These are phyloP conservation scores for Chenopodium suecicum DNA, from an alignment of 148 eudicot species.

Conservation along the genomic window DNA sequence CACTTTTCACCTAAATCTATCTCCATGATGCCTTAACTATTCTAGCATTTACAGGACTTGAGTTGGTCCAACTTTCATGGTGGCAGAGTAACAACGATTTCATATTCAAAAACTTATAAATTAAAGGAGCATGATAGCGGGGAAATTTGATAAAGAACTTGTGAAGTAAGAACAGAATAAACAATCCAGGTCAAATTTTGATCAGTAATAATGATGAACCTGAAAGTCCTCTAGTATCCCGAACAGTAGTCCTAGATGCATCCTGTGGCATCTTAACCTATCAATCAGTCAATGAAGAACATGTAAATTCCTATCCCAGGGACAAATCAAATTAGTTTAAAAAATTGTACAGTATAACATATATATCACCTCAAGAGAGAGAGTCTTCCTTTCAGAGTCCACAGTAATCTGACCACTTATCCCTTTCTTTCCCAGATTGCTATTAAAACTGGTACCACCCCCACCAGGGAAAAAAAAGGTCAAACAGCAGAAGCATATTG, in stretches of 20 bases:
- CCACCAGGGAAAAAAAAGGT: slow-evolving; percentile 3
- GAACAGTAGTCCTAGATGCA: slow-evolving; percentile 74
- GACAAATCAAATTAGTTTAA: not conserved
- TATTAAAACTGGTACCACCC: slow-evolving; percentile 61
- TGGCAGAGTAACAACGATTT: not conserved
- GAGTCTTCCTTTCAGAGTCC: slow-evolving; percentile 67
- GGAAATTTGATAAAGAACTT: not conserved
- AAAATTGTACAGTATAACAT: not conserved
- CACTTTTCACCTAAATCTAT: not conserved
- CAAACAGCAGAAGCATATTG: not conserved
- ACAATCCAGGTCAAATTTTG: not conserved
- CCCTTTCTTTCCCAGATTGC: slow-evolving; percentile 83
- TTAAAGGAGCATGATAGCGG: not conserved
- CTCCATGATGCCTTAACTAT: not conserved
- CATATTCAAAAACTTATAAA: not conserved
- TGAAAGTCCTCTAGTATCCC: slow-evolving; percentile 97
- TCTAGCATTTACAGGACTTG: not conserved
- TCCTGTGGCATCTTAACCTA: slow-evolving; percentile 98
- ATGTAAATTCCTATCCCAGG: not conserved
- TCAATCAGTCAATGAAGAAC: slow-evolving; percentile 9
- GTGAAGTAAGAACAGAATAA: not conserved
- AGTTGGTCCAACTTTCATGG: not conserved
- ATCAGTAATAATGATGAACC: slow-evolving; percentile 43
- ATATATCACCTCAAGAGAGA: slow-evolving; percentile 69
- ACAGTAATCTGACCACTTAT: slow-evolving; percentile 80